These are phyloP conservation scores for Lactarius pseudohatsudake DNA, from an alignment of 768 basidiomycete genomes.

Conservation along the genomic window DNA sequence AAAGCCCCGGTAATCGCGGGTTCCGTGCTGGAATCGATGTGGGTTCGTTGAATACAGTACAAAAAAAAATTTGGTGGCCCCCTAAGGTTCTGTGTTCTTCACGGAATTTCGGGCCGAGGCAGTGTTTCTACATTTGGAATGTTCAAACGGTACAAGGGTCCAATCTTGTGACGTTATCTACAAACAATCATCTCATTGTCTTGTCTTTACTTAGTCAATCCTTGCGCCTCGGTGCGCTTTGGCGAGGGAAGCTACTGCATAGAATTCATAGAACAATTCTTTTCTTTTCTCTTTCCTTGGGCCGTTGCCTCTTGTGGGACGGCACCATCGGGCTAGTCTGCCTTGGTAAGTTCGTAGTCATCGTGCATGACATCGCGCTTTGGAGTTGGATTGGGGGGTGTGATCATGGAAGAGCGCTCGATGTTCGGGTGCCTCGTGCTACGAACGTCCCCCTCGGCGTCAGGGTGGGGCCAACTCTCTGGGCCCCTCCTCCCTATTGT, in stretches of 20 bases:
- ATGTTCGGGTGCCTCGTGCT: conserved; percentile 20
- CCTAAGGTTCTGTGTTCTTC: neutral
- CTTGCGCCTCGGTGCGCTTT: neutral
- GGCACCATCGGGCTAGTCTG: neutral
- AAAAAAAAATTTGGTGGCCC: neutral
- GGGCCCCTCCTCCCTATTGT: conserved; percentile 24
- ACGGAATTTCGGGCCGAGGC: neutral
- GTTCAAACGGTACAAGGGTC: neutral
- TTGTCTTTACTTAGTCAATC: neutral
- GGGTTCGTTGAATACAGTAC: neutral
- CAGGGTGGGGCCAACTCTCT: conserved; percentile 3
- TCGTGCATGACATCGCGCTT: neutral
- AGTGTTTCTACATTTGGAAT: neutral
- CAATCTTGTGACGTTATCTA: neutral
- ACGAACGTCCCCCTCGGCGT: conserved; percentile 11
- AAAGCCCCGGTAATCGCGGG: neutral
- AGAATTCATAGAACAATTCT: conserved; percentile 14
- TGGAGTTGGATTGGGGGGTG: neutral
- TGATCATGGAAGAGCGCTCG: neutral
- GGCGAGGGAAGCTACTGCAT: neutral
- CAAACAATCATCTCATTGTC: neutral
- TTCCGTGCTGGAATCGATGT: neutral
- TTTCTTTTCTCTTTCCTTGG: conserved; percentile 1
- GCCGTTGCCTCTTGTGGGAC: conserved; percentile 8
- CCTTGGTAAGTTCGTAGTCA: neutral